Percentiles rank a stretch among this genome's conserved stretches.
Evolutionary conservation across 331 rosid genomes (phyloP).

Genomic region (Telfairia occidentalis): DNA sequence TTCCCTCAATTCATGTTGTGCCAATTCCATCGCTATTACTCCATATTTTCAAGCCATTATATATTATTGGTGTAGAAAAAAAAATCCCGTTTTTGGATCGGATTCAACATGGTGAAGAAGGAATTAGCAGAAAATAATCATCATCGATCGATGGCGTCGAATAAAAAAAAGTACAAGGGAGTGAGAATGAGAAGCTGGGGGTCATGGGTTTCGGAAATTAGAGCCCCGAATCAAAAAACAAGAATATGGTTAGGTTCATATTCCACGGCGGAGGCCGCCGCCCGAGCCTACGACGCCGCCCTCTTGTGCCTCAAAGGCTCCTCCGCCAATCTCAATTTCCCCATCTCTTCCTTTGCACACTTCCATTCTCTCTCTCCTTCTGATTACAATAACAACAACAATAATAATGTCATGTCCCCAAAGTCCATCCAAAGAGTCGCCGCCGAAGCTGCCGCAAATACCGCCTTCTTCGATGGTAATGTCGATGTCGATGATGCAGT

Average conservation of each 20-base stretch:
- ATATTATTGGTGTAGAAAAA: background rate
- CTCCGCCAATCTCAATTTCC: conserved; percentile 72
- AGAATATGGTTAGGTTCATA: conserved; percentile 97
- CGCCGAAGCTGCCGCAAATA: conserved; percentile 66
- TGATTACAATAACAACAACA: conserved; percentile 10
- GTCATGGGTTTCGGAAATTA: conserved; percentile 90
- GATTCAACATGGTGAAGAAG: conserved; percentile 9
- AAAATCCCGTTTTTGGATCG: background rate
- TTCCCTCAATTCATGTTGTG: background rate
- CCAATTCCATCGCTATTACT: too few species aligned
- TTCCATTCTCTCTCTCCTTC: conserved; percentile 23
- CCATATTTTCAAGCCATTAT: background rate
- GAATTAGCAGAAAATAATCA: background rate
- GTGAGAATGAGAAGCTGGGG: conserved; percentile 99
- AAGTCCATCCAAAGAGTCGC: conserved; percentile 81
- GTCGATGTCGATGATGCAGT: conserved; percentile 15
- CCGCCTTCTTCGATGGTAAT: background rate
- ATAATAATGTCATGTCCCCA: conserved; percentile 42
- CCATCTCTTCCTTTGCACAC: conserved; percentile 21
- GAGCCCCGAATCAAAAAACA: conserved; percentile 93
- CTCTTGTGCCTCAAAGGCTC: conserved; percentile 86
- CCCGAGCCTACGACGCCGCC: conserved; percentile 97
- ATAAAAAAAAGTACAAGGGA: conserved; percentile 74
- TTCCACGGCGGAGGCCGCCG: conserved; percentile 93
- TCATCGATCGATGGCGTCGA: background rate